Evolutionary conservation across 2,329 filamentous ascomycete species (phyloP).

Genomic region (Botrytis elliptica): DNA sequence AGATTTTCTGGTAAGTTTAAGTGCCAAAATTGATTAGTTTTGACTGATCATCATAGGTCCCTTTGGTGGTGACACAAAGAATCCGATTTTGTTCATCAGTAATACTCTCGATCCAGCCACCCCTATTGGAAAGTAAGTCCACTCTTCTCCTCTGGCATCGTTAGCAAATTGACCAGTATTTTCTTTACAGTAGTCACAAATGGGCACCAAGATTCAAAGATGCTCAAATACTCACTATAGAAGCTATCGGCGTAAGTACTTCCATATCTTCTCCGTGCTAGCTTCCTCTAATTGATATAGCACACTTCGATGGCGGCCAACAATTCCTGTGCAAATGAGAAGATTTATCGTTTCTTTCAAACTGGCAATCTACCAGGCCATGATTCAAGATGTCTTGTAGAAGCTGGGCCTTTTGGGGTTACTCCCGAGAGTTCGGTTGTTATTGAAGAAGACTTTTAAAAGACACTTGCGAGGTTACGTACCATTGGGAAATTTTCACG

Average conservation of each 20-base stretch:
- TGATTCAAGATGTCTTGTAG: conserved; percentile 21
- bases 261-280: conserved; percentile 30
- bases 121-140: conserved; percentile 30
- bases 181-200: conserved; percentile 29
- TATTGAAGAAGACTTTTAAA: too few relatives aligned
- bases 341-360: conserved; percentile 26
- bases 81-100: conserved; percentile 40
- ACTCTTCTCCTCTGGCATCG: neutral
- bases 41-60: conserved; percentile 27
- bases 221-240: conserved; percentile 48
- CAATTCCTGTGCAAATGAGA: conserved; percentile 23
- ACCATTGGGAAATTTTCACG: neutral
- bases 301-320: conserved; percentile 15
- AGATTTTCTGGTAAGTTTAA: conserved; percentile 25
- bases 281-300: neutral
- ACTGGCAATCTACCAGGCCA: conserved; percentile 19
- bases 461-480: neutral
- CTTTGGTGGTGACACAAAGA: conserved; percentile 38
- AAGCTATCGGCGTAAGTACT: conserved; percentile 48
- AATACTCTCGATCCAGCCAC: conserved; percentile 40
- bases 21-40: too few relatives aligned
- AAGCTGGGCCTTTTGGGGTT: conserved; percentile 24
- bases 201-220: conserved; percentile 42
- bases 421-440: neutral
- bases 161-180: neutral